A percentile compares a stretch with the other conserved stretches of the same genome.
phyloP scores from a whole-genome alignment of 2,329 filamentous ascomycete genomes.

The Fusarium verrucosum region DNA sequence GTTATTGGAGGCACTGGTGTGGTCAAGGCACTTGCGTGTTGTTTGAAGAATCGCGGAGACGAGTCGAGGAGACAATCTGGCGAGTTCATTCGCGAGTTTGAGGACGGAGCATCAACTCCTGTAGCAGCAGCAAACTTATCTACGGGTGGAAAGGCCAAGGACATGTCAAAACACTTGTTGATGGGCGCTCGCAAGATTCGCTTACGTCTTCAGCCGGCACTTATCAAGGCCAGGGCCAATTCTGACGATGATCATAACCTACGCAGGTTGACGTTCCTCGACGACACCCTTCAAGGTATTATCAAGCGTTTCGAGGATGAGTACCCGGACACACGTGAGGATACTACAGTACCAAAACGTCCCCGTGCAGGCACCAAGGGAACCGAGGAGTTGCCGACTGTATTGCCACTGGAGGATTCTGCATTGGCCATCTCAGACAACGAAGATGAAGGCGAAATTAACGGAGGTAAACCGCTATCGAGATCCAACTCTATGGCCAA shows the following conservation, averaged over 20 bases:
- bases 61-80: slow-evolving; percentile 65
- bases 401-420: slow-evolving; percentile 48
- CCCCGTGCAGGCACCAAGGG: slow-evolving; percentile 25
- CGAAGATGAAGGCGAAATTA: slow-evolving; percentile 60
- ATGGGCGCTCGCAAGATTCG: slow-evolving; percentile 90
- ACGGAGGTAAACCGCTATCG: slow-evolving; percentile 54
- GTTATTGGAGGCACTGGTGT: slow-evolving; percentile 96
- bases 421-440: slow-evolving; percentile 55
- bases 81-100: slow-evolving; percentile 63
- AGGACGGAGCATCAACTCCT: slow-evolving; percentile 60
- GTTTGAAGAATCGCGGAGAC: slow-evolving; percentile 78
- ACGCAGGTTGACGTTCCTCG: slow-evolving; percentile 85
- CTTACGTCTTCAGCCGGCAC: slow-evolving; percentile 80
- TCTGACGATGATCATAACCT: slow-evolving; percentile 79
- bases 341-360: slow-evolving; percentile 25
- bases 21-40: slow-evolving; percentile 91
- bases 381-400: slow-evolving; percentile 35
- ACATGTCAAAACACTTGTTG: slow-evolving; percentile 92
- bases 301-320: slow-evolving; percentile 97
- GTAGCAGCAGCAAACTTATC: slow-evolving; percentile 52
- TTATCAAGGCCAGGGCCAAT: slow-evolving; percentile 76
- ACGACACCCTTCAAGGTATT: slow-evolving; percentile 87
- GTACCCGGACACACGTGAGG: slow-evolving; percentile 83
- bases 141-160: slow-evolving; percentile 73
- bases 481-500: slow-evolving; percentile 65